Evolutionary conservation across 2,329 filamentous ascomycete species (phyloP).

Genomic region (Beauveria varroae): DNA sequence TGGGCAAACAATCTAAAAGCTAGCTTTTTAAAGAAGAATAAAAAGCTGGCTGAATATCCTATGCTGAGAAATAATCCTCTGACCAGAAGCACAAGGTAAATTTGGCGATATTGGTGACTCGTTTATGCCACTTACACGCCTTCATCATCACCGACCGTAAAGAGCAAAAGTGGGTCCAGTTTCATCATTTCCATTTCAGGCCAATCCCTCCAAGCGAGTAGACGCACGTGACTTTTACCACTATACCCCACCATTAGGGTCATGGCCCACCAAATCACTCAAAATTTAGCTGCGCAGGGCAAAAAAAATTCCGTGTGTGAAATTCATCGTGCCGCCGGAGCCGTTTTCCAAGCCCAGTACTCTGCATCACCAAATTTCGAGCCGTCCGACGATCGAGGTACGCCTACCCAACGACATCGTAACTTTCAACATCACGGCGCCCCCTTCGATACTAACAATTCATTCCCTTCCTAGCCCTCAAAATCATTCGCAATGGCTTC

Average conservation of each 20-base stretch:
- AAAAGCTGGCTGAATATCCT: too few relatives aligned
- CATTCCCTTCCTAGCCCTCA: constrained; percentile 22
- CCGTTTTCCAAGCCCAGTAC: constrained; percentile 19
- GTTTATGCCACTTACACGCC: neutral
- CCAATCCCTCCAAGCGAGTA: neutral
- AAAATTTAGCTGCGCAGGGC: constrained; percentile 7
- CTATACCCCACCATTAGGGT: constrained; percentile 28
- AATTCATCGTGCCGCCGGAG: constrained; percentile 26
- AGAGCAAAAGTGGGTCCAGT: neutral
- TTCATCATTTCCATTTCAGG: neutral
- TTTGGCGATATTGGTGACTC: too few relatives aligned
- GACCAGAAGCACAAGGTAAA: too few relatives aligned
- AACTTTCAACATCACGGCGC: neutral
- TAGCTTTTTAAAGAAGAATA: too few relatives aligned
- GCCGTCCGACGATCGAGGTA: constrained; percentile 35
- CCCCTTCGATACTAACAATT: neutral
- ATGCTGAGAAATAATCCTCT: too few relatives aligned
- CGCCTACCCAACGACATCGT: constrained; percentile 12
- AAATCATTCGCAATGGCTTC: constrained; percentile 68
- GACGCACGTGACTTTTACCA: neutral
- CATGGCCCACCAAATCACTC: constrained; percentile 31
- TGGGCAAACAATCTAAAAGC: too few relatives aligned
- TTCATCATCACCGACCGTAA: neutral
- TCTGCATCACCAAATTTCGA: constrained; percentile 30
- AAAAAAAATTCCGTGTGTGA: constrained; percentile 11